Conservation (phyloP, 2,329 filamentous ascomycete genomes). For the Calcarisporium arbuscula region DNA sequence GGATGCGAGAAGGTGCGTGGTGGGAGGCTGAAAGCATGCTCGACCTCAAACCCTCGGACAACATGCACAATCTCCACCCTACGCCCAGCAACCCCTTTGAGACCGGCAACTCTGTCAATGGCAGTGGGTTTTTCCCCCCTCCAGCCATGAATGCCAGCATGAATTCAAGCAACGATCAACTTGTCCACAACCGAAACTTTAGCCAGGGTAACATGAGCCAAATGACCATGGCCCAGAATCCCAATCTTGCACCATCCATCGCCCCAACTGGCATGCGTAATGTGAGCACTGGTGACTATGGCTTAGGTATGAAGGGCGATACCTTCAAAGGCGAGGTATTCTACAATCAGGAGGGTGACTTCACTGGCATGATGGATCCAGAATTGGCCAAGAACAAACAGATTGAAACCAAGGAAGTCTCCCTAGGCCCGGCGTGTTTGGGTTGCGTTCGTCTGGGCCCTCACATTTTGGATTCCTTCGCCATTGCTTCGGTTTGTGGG, state of each 20-base stretch:
- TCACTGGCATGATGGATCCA: slow-evolving; percentile 64
- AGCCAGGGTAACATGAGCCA: slow-evolving; percentile 53
- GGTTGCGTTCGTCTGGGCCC: slow-evolving; percentile 74
- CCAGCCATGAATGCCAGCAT: slow-evolving; percentile 54
- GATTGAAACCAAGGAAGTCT: slow-evolving; percentile 63
- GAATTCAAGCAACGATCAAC: slow-evolving; percentile 66
- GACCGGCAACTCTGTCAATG: slow-evolving; percentile 61
- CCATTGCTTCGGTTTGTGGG: slow-evolving; percentile 73
- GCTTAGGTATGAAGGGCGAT: slow-evolving; percentile 81
- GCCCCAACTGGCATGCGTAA: slow-evolving; percentile 53
- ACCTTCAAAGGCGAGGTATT: slow-evolving; percentile 65
- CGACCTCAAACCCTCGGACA: slow-evolving; percentile 68
- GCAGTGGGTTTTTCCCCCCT: slow-evolving; percentile 64
- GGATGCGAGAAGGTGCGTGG: slow-evolving; percentile 92
- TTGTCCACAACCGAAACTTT: slow-evolving; percentile 54
- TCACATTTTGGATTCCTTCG: slow-evolving; percentile 95
- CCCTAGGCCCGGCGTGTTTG: slow-evolving; percentile 63
- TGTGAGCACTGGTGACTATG: slow-evolving; percentile 70
- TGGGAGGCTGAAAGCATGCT: slow-evolving; percentile 98
- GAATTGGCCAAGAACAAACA: slow-evolving; percentile 72
- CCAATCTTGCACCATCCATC: slow-evolving; percentile 49
- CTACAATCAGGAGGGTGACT: slow-evolving; percentile 65
- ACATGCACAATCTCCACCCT: slow-evolving; percentile 33
- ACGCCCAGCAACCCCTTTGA: slow-evolving; percentile 52
- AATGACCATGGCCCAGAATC: slow-evolving; percentile 38